Percentiles rank a stretch among this genome's conserved stretches.
Conservation (phyloP, 192 early-diverging fungal species). For the Rhizophagus clarus region DNA sequence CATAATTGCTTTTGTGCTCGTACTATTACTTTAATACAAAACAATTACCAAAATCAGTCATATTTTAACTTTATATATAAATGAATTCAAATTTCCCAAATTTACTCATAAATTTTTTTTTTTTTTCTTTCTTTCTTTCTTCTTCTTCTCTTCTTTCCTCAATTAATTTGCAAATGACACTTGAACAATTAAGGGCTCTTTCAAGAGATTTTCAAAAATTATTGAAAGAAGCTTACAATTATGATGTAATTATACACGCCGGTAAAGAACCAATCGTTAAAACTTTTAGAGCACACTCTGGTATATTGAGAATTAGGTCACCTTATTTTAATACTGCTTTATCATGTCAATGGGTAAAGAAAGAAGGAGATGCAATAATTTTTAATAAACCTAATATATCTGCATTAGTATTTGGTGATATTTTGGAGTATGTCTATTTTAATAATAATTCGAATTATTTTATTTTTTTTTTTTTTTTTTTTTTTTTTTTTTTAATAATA, state of each 20-base stretch:
- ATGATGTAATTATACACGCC: constrained; percentile 1
- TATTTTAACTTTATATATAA: too few relatives aligned
- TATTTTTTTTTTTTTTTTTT: not conserved
- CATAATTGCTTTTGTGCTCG: too few relatives aligned
- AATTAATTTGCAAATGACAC: not conserved
- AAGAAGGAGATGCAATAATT: not conserved
- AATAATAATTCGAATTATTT: not conserved
- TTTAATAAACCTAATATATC: not conserved
- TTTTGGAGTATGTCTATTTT: not conserved
- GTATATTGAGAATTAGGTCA: not conserved
- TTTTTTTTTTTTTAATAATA: not conserved
- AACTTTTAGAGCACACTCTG: constrained; percentile 1
- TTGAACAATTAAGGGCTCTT: not conserved
- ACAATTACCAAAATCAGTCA: too few relatives aligned
- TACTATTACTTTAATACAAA: too few relatives aligned
- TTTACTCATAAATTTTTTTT: too few relatives aligned
- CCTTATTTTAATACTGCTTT: constrained; percentile 4
- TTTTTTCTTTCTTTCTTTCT: too few relatives aligned
- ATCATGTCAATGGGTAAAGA: not conserved
- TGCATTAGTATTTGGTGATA: not conserved
- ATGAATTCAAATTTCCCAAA: too few relatives aligned
- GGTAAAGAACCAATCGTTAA: not conserved
- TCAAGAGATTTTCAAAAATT: not conserved
- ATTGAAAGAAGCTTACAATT: not conserved
- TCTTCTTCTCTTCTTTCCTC: too few relatives aligned